Evolutionary conservation across 805 yeast species (phyloP), one percentile per base, ranked within the genome.

Genomic region (Candida ulmi): DNA sequence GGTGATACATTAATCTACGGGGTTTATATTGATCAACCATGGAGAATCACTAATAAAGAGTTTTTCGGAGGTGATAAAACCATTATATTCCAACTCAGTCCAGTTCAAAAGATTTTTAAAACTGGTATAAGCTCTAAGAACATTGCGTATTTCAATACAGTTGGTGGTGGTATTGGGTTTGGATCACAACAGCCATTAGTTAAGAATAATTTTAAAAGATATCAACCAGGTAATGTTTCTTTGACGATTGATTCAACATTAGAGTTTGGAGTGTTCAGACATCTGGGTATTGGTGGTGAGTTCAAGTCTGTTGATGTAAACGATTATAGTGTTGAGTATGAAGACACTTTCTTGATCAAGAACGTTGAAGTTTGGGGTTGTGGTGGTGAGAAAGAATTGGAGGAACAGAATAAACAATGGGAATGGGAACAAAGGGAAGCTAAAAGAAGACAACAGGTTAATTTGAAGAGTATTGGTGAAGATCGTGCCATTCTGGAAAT

Each of bases 391-490:
- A 76, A 80, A 43, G 95, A 87, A 48, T 63, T 88, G 35, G 81
- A 74, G 24, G 90, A 83, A 45, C 96, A 90, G 61, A 66, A 72
- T 34, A 76, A 74, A 51, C 74, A 74, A 43, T 84, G 95, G 93
- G 88, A 82, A 50, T 88, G 96, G 96, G 97, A 91, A 55, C 83
- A 82, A 54, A 68, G 78, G 36, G 96, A 88, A 56, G 95, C 95
- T 0, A 74, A 78, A 49, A 80, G 88, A 28, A 68, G 97, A 38
- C 83, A 82, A 51, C 69, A 75, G 23, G 74, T 88, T 3, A 87
- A 88, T 52, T 48, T 80, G 25, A 69, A 73, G 38, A 74, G 72
- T 41, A 55, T 83, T 48, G 84, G 85, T 2, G 97, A 90, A 51
- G 96, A 88, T 38, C 62, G 88, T 40, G 95, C 96, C 1, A 66